Percentiles rank a stretch among this genome's conserved stretches.
phyloP scores from a whole-genome alignment of 192 early-diverging fungal species.

The Geranomyces variabilis region DNA sequence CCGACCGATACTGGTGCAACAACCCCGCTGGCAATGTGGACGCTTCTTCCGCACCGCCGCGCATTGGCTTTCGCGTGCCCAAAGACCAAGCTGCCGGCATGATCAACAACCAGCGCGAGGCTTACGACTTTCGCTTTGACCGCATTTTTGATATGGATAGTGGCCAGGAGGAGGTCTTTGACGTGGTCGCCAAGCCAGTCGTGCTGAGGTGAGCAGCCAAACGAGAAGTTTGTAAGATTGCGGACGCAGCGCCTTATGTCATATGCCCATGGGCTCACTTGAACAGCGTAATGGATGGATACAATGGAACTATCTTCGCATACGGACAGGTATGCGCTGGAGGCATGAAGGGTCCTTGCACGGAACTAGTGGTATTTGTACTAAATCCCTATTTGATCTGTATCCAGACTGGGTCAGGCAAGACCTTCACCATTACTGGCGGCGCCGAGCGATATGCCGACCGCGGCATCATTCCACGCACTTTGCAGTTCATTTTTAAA shows the following conservation, averaged over 20 bases:
- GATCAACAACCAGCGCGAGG: constrained; percentile 61
- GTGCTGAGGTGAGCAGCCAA: constrained; percentile 48
- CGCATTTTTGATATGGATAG: constrained; percentile 56
- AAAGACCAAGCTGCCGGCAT: constrained; percentile 53
- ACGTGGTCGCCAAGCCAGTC: constrained; percentile 63
- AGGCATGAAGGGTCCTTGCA: not conserved
- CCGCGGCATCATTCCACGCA: constrained; percentile 63
- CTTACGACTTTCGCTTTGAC: constrained; percentile 60
- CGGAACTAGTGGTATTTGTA: not conserved
- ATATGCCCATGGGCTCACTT: no score
- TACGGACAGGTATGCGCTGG: constrained; percentile 55
- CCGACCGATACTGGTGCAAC: constrained; percentile 35
- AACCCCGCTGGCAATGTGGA: no score
- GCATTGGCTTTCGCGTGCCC: constrained; percentile 56
- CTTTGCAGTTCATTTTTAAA: constrained; percentile 62
- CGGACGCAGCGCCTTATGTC: no score
- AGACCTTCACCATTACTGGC: constrained; percentile 72
- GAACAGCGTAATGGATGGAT: constrained; percentile 59
- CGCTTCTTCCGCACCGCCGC: constrained; percentile 8
- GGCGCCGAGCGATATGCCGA: constrained; percentile 64
- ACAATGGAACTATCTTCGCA: constrained; percentile 68
- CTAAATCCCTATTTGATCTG: no score
- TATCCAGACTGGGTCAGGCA: constrained; percentile 64
- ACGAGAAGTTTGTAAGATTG: no score
- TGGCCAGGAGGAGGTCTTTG: constrained; percentile 66